These are phyloP conservation scores for Claviceps paspali DNA, from an alignment of 2,329 filamentous ascomycete genomes.

Conservation along the genomic window DNA sequence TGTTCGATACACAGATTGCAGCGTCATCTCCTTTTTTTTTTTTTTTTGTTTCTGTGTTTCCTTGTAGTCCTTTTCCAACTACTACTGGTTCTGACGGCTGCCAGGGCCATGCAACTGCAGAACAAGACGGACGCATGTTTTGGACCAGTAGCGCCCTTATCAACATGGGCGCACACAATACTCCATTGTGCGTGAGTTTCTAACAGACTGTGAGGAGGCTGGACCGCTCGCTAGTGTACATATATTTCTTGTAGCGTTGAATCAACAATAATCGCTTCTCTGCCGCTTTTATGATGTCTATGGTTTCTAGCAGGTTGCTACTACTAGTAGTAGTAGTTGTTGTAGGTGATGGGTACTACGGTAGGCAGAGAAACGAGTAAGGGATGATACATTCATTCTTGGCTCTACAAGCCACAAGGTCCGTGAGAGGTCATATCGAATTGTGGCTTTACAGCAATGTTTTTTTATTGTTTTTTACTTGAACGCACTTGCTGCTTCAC, in stretches of 20 bases:
- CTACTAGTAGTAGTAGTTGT: too few relatives aligned
- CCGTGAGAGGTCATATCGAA: too few relatives aligned
- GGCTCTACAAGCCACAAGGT: too few relatives aligned
- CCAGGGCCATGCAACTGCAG: constrained; percentile 3
- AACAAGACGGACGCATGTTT: not conserved
- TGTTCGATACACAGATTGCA: constrained; percentile 38
- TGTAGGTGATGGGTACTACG: too few relatives aligned
- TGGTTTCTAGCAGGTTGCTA: too few relatives aligned
- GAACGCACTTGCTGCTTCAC: not conserved
- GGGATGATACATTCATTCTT: too few relatives aligned
- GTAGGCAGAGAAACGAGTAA: too few relatives aligned
- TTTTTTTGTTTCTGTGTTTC: not conserved
- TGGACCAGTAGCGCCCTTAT: not conserved
- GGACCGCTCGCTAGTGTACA: constrained; percentile 20
- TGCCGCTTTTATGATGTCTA: constrained; percentile 1
- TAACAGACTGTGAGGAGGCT: constrained; percentile 12
- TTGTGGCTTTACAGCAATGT: too few relatives aligned
- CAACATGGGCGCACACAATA: not conserved
- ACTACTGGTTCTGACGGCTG: not conserved
- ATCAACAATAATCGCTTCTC: constrained; percentile 15
- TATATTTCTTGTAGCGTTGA: constrained; percentile 16
- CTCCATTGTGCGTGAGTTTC: not conserved
- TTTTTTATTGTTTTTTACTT: not conserved
- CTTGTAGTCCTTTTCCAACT: not conserved
- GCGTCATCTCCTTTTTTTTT: constrained; percentile 1